phyloP scores from a whole-genome alignment of 352 stramenopile genomes.

The Phytophthora ramorum region DNA sequence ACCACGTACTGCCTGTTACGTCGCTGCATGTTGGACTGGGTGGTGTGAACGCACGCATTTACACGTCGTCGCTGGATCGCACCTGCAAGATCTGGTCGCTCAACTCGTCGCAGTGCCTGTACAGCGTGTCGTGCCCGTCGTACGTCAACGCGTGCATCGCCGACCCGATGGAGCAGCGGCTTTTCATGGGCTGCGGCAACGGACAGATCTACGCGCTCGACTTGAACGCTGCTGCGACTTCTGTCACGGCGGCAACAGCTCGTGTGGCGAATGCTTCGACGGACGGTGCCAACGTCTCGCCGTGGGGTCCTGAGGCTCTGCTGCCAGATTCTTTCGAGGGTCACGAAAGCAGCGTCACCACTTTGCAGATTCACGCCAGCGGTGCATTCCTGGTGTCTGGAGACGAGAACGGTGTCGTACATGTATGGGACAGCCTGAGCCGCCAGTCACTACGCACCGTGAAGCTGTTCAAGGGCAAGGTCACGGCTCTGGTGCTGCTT shows the following conservation, averaged over 20 bases:
- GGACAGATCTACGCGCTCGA: constrained; percentile 77
- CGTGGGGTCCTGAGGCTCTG: constrained; percentile 53
- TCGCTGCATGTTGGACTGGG: constrained; percentile 72
- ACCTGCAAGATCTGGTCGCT: constrained; percentile 84
- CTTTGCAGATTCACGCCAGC: constrained; percentile 62
- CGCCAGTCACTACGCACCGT: constrained; percentile 72
- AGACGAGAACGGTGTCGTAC: constrained; percentile 63
- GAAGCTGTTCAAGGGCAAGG: constrained; percentile 70
- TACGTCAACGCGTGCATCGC: constrained; percentile 68
- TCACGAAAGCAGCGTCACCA: constrained; percentile 66
- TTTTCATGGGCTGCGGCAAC: constrained; percentile 79
- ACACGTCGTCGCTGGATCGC: constrained; percentile 78
- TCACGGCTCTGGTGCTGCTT: constrained; percentile 62
- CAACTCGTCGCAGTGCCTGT: constrained; percentile 58
- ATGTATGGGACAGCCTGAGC: constrained; percentile 73
- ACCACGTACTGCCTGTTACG: constrained; percentile 80
- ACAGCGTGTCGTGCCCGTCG: constrained; percentile 73
- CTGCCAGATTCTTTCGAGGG: constrained; percentile 68
- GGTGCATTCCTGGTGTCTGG: constrained; percentile 69
- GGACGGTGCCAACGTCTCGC: constrained; percentile 22
- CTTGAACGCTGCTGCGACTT: constrained; percentile 64
- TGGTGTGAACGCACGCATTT: constrained; percentile 73
- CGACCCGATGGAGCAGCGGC: constrained; percentile 69
- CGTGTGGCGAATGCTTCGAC: constrained; percentile 51
- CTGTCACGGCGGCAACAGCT: constrained; percentile 56